phyloP scores from a whole-genome alignment of 2,329 filamentous ascomycete species.

The Penicillium sp. region DNA sequence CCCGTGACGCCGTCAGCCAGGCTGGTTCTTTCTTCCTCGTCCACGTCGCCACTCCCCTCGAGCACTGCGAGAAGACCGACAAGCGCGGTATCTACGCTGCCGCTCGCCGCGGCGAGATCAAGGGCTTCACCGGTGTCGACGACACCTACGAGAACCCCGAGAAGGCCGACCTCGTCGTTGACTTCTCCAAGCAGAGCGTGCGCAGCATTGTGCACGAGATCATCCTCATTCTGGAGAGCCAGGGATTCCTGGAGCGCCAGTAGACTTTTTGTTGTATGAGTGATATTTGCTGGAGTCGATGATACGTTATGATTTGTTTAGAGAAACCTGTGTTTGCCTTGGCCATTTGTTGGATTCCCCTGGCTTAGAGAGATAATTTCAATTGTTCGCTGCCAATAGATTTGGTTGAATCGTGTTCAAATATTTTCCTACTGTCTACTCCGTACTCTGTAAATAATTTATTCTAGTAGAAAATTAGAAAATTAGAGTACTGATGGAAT shows the following conservation, averaged over 20 bases:
- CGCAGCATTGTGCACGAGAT: conserved; percentile 97
- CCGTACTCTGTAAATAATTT: too few relatives aligned
- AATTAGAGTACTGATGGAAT: not conserved
- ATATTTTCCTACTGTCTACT: too few relatives aligned
- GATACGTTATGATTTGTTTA: conserved; percentile 19
- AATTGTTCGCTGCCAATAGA: conserved; percentile 9
- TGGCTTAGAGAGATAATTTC: conserved; percentile 20
- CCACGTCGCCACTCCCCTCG: conserved; percentile 89
- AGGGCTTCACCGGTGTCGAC: conserved; percentile 97
- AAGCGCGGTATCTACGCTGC: conserved; percentile 84
- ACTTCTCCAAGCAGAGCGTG: conserved; percentile 82
- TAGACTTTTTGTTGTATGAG: conserved; percentile 21
- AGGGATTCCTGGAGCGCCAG: conserved; percentile 76
- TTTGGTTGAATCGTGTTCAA: not conserved
- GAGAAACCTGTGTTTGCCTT: conserved; percentile 20
- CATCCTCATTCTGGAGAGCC: conserved; percentile 84
- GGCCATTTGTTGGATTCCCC: conserved; percentile 27
- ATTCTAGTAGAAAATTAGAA: not conserved
- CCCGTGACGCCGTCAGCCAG: conserved; percentile 76
- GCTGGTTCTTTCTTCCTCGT: conserved; percentile 94
- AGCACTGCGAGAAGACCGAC: conserved; percentile 93
- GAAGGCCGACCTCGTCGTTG: conserved; percentile 82
- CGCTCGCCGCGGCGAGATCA: conserved; percentile 86
- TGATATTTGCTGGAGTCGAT: conserved; percentile 17
- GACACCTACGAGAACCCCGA: conserved; percentile 88